A percentile compares a stretch with the other conserved stretches of the same genome.
These are phyloP conservation scores for Ustilago bromivora DNA, from an alignment of 1,284 basidiomycete genomes.

Conservation along the genomic window DNA sequence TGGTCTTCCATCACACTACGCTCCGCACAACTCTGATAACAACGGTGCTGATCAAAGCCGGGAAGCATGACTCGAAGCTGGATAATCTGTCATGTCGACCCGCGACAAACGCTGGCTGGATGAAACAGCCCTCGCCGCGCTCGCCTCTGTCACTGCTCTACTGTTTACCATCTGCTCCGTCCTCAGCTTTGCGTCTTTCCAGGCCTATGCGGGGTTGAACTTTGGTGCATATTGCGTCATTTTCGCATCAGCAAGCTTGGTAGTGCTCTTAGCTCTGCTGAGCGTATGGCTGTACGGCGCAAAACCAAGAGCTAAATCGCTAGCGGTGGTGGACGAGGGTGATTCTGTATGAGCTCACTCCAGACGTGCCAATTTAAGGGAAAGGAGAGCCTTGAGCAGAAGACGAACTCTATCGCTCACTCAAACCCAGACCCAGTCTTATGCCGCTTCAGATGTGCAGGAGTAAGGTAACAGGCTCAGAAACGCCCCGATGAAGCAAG, in stretches of 20 bases:
- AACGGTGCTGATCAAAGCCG: background rate
- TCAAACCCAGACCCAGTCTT: conserved; percentile 3
- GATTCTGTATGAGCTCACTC: conserved; percentile 26
- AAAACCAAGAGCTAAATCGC: conserved; percentile 16
- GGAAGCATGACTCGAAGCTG: conserved; percentile 33
- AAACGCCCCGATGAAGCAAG: conserved; percentile 8
- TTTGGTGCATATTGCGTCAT: conserved; percentile 30
- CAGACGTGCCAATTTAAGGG: conserved; percentile 11
- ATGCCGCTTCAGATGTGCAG: conserved; percentile 8
- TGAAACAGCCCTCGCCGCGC: conserved; percentile 34
- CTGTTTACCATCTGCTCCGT: conserved; percentile 26
- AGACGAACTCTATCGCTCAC: conserved; percentile 11
- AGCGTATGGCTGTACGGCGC: conserved; percentile 43
- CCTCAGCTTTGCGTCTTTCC: conserved; percentile 21
- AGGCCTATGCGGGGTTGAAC: conserved; percentile 19
- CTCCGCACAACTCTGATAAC: background rate
- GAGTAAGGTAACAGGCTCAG: background rate
- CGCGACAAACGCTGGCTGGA: conserved; percentile 46
- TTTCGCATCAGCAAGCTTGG: conserved; percentile 33
- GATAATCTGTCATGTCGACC: conserved; percentile 15
- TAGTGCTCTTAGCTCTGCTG: conserved; percentile 18
- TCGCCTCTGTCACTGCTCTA: conserved; percentile 20
- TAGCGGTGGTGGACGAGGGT: conserved; percentile 27
- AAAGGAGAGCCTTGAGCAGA: conserved; percentile 23
- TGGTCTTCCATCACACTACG: conserved; percentile 3